Percentiles rank a stretch among this genome's conserved stretches.
Evolutionary conservation across 331 rosid species (phyloP).

Genomic region (Prunus yedoensis): DNA sequence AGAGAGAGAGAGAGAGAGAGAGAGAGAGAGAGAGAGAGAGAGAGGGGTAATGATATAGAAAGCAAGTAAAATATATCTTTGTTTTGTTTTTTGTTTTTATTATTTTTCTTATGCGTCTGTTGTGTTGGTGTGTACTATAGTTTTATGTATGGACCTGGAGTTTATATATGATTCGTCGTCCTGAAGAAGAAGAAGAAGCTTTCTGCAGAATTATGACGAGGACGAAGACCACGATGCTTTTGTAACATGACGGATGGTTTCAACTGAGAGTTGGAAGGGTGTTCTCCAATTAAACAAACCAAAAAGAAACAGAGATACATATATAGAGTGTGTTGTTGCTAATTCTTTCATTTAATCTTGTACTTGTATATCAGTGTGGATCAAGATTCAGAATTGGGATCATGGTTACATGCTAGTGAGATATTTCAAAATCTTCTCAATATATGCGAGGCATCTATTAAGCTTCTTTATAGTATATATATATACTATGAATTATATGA

Average conservation of each 20-base stretch:
- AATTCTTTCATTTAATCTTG: neutral
- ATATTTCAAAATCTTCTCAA: neutral
- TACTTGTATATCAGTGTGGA: neutral
- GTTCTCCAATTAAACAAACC: neutral
- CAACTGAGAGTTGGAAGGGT: neutral
- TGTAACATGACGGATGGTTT: neutral
- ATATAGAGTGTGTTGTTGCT: neutral
- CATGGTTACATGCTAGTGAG: neutral
- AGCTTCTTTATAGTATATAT: neutral
- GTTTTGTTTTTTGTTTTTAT: neutral
- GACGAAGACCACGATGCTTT: neutral
- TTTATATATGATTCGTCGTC: neutral
- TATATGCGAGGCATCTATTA: neutral
- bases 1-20: neutral
- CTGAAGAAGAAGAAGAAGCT: neutral
- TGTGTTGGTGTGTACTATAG: neutral
- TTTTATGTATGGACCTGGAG: neutral
- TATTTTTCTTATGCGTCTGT: neutral
- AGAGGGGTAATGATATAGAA: neutral
- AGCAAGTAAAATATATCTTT: neutral
- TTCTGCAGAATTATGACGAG: neutral
- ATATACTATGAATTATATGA: too few species aligned
- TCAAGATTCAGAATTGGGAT: neutral
- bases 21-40: neutral
- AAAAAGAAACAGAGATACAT: neutral